Percentiles rank a stretch among this genome's conserved stretches.
These are phyloP conservation scores for Fraxinus platypoda DNA, from an alignment of 305 asterid species.

Conservation along the genomic window DNA sequence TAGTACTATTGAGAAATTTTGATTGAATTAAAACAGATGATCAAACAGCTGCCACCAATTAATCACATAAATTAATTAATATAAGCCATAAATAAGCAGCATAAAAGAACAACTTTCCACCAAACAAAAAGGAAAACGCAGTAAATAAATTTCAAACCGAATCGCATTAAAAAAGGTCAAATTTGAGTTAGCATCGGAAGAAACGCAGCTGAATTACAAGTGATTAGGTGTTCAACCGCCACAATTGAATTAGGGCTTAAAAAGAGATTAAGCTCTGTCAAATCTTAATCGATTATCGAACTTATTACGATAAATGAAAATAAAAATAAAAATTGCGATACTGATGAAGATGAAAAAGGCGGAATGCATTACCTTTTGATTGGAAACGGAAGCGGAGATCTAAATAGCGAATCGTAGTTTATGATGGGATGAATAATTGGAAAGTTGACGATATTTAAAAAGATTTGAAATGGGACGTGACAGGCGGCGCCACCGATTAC, in stretches of 20 bases:
- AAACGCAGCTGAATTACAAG: neutral
- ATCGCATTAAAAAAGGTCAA: neutral
- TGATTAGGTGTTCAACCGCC: conserved; percentile 5
- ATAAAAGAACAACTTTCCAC: neutral
- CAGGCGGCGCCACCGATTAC: conserved; percentile 33
- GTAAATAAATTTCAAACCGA: neutral
- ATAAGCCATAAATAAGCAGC: neutral
- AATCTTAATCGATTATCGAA: conserved; percentile 12
- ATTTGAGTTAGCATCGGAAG: neutral
- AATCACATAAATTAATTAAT: neutral
- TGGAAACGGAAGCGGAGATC: conserved; percentile 21
- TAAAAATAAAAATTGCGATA: neutral
- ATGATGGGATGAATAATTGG: neutral
- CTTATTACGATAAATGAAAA: neutral
- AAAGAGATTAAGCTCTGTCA: neutral
- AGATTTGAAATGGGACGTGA: neutral
- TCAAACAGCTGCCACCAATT: neutral
- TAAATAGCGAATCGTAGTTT: conserved; percentile 11
- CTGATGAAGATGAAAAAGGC: neutral
- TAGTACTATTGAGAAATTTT: neutral
- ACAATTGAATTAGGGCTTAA: neutral
- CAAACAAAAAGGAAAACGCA: neutral
- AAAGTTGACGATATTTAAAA: neutral
- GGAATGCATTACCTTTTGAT: conserved; percentile 20
- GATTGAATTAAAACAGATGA: neutral